phyloP scores from a whole-genome alignment of 805 yeast genomes.

The Metschnikowia lunata region DNA sequence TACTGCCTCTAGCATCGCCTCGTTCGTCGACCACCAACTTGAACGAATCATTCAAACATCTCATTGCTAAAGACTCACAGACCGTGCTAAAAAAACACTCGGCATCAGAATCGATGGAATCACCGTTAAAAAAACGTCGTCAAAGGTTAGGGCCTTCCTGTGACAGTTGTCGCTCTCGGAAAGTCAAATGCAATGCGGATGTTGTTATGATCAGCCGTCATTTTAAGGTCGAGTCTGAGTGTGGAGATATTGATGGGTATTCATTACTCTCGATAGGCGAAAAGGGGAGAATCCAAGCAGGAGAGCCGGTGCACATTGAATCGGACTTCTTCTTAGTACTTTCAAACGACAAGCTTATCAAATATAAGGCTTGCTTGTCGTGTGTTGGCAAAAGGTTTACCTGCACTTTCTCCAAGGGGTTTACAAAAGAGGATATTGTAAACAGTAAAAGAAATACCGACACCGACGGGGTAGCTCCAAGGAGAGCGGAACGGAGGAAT shows the following conservation, averaged over 20 bases:
- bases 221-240: constrained; percentile 1
- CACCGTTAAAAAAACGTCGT: constrained; percentile 33
- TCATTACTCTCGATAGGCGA: constrained; percentile 9
- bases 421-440: constrained; percentile 57
- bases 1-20: constrained; percentile 19
- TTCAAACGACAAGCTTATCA: constrained; percentile 35
- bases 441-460: constrained; percentile 24
- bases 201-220: constrained; percentile 37
- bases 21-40: constrained; percentile 1
- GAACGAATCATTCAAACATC: background rate
- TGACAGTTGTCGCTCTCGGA: constrained; percentile 63
- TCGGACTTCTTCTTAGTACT: constrained; percentile 17
- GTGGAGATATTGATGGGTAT: constrained; percentile 10
- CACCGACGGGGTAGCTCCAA: background rate
- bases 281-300: constrained; percentile 11
- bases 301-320: constrained; percentile 14
- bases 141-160: constrained; percentile 76
- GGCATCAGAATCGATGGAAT: background rate
- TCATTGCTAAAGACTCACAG: too few species aligned
- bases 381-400: constrained; percentile 43
- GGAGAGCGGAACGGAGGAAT: background rate
- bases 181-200: constrained; percentile 71
- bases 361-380: constrained; percentile 52
- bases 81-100: too few species aligned
- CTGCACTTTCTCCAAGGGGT: constrained; percentile 61